Evolutionary conservation across 495 filamentous ascomycete species (phyloP), one percentile per base, ranked within the genome.

Genomic region (Neurospora sublineolata): DNA sequence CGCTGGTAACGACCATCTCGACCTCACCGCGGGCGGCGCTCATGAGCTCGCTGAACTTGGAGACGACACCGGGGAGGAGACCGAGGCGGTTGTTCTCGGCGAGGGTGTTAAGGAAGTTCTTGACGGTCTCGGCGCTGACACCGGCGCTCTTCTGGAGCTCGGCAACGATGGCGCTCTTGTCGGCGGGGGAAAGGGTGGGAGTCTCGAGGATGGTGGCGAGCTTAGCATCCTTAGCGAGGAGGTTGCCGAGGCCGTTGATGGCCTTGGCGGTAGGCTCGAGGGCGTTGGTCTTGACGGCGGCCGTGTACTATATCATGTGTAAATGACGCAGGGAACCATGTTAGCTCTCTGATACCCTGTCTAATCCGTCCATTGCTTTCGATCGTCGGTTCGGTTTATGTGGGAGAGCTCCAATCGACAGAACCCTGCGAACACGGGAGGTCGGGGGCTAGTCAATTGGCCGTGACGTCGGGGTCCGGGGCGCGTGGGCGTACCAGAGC

Each of bases 71-170:
- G 79, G 90, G 86, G 60, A 99, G 85, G 70, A 95, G 83, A 42
- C 91, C 90, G 73, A 99, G 86, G 69, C 95, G 89, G 87, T 99
- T 98, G 89, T 98, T 97, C 83, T 96, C 93, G 69, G 94, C 94
- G 41, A 99, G 85, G 64, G 94, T 91, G 60, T 84, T 80, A 73
- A 99, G 87, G 85, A 98, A 93, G 87, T 97, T 97, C 90, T 94
- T 94, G 80, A 97, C 85, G 74, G 93, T 92, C 77, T 93, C 90
- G 81, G 92, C 89, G 69, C 85, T 81, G 73, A 84, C 82, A 69
- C 89, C 92, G 71, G 88, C 83, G 77, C 88, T 87, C 88, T 94
- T 97, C 79, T 90, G 84, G 73, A 99, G 86, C 85, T 97, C 93
- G 77, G 84, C 81, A 71, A 97, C 82, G 80, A 99, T 92, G 80